These are phyloP conservation scores for Phaffia australis DNA, from an alignment of 768 basidiomycete species.

Conservation along the genomic window DNA sequence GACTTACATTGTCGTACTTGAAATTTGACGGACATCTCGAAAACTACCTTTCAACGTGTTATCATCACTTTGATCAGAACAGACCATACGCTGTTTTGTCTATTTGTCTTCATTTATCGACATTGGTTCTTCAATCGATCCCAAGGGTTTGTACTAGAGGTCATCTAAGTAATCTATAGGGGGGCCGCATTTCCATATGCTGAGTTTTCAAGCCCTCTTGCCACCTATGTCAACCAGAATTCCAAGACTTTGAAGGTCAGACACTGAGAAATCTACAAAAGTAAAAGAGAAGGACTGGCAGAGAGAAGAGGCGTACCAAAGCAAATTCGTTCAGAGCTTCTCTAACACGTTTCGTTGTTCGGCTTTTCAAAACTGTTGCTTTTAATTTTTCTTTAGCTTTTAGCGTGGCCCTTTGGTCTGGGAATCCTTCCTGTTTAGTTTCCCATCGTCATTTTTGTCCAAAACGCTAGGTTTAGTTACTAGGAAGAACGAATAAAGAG, in stretches of 20 bases:
- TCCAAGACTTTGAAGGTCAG: too few species aligned
- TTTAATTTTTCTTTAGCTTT: slow-evolving; percentile 67
- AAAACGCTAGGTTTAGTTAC: neutral
- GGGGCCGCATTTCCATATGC: slow-evolving; percentile 16
- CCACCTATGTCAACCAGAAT: too few species aligned
- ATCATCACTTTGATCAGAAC: neutral
- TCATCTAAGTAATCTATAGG: neutral
- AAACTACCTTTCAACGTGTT: neutral
- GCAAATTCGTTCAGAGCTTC: slow-evolving; percentile 83
- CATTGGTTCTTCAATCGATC: neutral
- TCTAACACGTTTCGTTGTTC: slow-evolving; percentile 59
- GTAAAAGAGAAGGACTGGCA: neutral
- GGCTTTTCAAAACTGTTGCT: slow-evolving; percentile 35
- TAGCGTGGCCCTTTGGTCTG: slow-evolving; percentile 56
- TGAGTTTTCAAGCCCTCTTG: slow-evolving; percentile 16
- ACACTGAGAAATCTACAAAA: neutral
- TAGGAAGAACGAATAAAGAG: neutral
- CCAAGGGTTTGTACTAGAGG: neutral
- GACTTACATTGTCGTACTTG: neutral
- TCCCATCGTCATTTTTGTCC: neutral
- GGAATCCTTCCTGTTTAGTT: slow-evolving; percentile 54
- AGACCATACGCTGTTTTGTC: neutral
- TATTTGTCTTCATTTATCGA: neutral
- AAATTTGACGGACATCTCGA: neutral
- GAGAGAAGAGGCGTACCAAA: slow-evolving; percentile 42